These are phyloP conservation scores for Penicillium sp. DNA, from an alignment of 2,329 filamentous ascomycete species.

Conservation along the genomic window DNA sequence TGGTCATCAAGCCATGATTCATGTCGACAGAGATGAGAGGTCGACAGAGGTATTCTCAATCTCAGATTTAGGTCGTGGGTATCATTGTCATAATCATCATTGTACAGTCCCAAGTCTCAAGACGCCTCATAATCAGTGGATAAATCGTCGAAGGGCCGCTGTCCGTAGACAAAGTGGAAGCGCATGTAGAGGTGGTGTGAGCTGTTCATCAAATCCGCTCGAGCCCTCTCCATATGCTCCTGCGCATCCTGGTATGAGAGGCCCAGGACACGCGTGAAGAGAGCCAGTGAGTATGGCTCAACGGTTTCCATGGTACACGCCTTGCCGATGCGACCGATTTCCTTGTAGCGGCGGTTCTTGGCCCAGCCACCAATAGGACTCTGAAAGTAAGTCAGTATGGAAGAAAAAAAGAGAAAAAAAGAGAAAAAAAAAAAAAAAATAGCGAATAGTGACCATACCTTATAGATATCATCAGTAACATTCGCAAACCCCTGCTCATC, in stretches of 20 bases:
- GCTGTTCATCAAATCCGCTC: constrained; percentile 19
- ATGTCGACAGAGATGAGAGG: not conserved
- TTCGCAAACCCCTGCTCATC: constrained; percentile 27
- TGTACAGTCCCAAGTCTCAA: not conserved
- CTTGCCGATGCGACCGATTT: constrained; percentile 29
- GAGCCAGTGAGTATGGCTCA: constrained; percentile 33
- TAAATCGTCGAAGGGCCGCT: constrained; percentile 20
- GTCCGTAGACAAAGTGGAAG: constrained; percentile 29
- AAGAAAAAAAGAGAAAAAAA: not conserved
- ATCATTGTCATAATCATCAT: constrained; percentile 1
- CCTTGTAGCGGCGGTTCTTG: constrained; percentile 27
- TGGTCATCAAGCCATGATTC: constrained; percentile 12
- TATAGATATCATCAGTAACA: constrained; percentile 30
- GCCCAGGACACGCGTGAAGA: constrained; percentile 33
- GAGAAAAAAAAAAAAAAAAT: not conserved
- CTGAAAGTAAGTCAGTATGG: constrained; percentile 14
- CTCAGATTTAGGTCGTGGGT: not conserved
- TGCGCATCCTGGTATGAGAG: constrained; percentile 26
- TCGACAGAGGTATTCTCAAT: not conserved
- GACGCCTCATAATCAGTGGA: not conserved
- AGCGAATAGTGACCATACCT: constrained; percentile 18
- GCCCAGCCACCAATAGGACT: constrained; percentile 31
- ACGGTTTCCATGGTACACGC: constrained; percentile 26
- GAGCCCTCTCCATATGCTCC: constrained; percentile 24
- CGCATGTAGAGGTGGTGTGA: constrained; percentile 24